Evolutionary conservation across 2,329 filamentous ascomycete genomes (phyloP).

Genomic region (Aplosporella prunicola): DNA sequence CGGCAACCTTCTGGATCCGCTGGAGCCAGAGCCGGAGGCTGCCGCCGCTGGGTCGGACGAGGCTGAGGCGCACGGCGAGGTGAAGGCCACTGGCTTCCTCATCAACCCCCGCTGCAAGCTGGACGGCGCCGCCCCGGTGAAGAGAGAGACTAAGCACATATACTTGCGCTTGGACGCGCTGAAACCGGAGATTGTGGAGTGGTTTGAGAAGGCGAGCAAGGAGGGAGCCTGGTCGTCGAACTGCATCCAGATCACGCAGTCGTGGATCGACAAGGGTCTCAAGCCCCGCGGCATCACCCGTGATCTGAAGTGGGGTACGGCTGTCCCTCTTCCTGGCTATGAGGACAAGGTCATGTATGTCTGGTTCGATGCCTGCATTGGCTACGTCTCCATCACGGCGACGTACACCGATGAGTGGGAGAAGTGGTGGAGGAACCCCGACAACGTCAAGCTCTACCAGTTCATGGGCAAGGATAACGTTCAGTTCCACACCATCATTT

Average conservation of each 20-base stretch:
- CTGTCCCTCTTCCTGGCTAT: constrained; percentile 51
- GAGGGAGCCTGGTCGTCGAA: constrained; percentile 71
- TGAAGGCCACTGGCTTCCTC: constrained; percentile 14
- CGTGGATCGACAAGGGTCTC: constrained; percentile 75
- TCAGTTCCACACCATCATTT: constrained; percentile 82
- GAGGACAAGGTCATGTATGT: constrained; percentile 83
- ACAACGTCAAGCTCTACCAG: constrained; percentile 81
- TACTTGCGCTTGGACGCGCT: constrained; percentile 81
- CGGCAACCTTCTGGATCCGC: constrained; percentile 37
- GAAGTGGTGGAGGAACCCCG: constrained; percentile 87
- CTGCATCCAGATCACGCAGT: constrained; percentile 64
- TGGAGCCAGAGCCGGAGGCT: constrained; percentile 25
- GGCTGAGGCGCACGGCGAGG: constrained; percentile 8
- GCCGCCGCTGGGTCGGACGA: constrained; percentile 1
- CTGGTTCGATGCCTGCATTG: constrained; percentile 87
- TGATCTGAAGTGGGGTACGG: constrained; percentile 82
- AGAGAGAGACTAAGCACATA: constrained; percentile 78
- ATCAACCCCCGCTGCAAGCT: constrained; percentile 73
- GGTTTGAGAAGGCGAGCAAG: constrained; percentile 63
- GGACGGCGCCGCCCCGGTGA: constrained; percentile 71
- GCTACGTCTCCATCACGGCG: constrained; percentile 90
- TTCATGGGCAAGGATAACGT: constrained; percentile 91
- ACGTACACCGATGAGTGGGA: constrained; percentile 86
- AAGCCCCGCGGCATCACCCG: constrained; percentile 82
- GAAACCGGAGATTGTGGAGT: constrained; percentile 65